phyloP scores from a whole-genome alignment of 257 asterid species.

The Nicotiana tomentosiformis region DNA sequence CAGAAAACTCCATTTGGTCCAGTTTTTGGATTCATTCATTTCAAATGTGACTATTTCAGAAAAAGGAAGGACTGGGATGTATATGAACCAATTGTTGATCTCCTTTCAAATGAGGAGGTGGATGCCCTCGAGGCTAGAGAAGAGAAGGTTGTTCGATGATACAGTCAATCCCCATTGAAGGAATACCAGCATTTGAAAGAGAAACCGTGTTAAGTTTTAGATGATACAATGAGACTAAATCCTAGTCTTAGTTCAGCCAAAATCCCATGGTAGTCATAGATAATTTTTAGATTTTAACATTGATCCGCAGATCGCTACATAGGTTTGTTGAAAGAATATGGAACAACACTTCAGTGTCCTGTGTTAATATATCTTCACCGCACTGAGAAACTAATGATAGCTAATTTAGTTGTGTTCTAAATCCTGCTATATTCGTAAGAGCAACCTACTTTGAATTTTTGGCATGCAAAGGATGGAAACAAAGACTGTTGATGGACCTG shows the following conservation, averaged over 20 bases:
- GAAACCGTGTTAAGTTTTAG: background rate
- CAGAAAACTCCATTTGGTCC: background rate
- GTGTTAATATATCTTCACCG: background rate
- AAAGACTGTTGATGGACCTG: background rate
- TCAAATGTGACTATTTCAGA: constrained; percentile 28
- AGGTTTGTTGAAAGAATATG: background rate
- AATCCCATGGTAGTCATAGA: background rate
- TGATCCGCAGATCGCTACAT: background rate
- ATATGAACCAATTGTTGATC: constrained; percentile 76
- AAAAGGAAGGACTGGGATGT: constrained; percentile 86
- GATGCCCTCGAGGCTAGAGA: constrained; percentile 85
- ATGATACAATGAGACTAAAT: background rate
- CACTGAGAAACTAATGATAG: background rate
- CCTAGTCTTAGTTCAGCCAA: background rate
- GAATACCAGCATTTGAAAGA: background rate
- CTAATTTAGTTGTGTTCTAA: background rate
- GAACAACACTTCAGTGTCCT: background rate
- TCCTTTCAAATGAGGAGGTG: constrained; percentile 73
- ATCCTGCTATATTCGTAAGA: no score
- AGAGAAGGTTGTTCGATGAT: constrained; percentile 51
- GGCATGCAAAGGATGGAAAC: background rate
- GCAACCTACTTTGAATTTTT: background rate
- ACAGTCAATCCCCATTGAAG: background rate
- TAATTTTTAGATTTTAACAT: background rate
- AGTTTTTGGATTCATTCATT: background rate